Evolutionary conservation across 2,329 filamentous ascomycete genomes (phyloP).

Genomic region (Epichloe sylvatica): DNA sequence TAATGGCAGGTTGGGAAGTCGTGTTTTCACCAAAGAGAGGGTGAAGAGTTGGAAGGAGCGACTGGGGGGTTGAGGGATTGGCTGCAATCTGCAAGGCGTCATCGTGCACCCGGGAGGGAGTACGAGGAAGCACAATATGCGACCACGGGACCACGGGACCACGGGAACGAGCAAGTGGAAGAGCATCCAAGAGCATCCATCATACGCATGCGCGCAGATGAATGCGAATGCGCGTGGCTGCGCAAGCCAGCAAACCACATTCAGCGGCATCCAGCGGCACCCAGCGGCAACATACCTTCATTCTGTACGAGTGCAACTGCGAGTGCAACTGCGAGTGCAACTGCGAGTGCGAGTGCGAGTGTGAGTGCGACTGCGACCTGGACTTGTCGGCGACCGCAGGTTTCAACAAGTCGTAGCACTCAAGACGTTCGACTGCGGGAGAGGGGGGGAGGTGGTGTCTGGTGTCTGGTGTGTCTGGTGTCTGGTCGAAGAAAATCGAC

Average conservation of each 20-base stretch:
- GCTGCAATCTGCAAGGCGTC: neutral
- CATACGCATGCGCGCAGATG: neutral
- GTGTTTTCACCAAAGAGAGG: neutral
- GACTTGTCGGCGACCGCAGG: neutral
- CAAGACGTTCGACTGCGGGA: neutral
- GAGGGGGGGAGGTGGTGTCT: neutral
- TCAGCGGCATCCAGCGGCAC: neutral
- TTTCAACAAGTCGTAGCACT: neutral
- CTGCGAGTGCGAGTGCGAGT: slow-evolving; percentile 15
- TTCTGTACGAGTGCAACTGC: slow-evolving; percentile 22
- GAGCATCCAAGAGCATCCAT: too few relatives aligned
- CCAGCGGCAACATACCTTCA: slow-evolving; percentile 16
- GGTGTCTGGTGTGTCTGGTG: too few relatives aligned
- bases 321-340: slow-evolving; percentile 5
- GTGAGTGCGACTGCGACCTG: neutral
- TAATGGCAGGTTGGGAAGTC: neutral
- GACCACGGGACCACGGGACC: neutral
- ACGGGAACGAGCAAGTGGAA: neutral
- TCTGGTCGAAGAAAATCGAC: neutral
- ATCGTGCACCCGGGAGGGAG: neutral
- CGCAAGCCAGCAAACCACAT: neutral
- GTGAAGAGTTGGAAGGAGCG: slow-evolving; percentile 8
- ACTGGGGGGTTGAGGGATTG: neutral
- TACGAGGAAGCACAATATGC: slow-evolving; percentile 1
- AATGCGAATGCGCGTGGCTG: neutral